A percentile compares a stretch with the other conserved stretches of the same genome.
phyloP scores from a whole-genome alignment of 2,329 filamentous ascomycete genomes.

The Cercospora berteroae region DNA sequence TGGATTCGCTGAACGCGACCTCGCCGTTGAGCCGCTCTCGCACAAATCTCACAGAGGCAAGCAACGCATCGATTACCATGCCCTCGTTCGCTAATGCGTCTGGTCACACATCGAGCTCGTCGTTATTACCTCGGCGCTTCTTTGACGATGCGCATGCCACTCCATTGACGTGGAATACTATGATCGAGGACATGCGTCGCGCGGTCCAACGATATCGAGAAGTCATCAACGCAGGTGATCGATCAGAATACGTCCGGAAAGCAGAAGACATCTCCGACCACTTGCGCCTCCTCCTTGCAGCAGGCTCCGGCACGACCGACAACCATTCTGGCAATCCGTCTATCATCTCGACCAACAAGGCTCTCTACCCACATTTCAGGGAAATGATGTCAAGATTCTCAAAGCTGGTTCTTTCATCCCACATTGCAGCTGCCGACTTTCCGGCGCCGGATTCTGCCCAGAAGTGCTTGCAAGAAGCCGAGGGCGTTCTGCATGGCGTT shows the following conservation, averaged over 20 bases:
- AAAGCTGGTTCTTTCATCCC: slow-evolving; percentile 96
- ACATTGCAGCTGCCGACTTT: slow-evolving; percentile 95
- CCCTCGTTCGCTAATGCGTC: slow-evolving; percentile 56
- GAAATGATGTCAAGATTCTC: slow-evolving; percentile 99
- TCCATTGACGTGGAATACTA: slow-evolving; percentile 80
- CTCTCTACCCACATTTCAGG: slow-evolving; percentile 91
- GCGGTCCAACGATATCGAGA: slow-evolving; percentile 88
- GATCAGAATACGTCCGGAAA: slow-evolving; percentile 85
- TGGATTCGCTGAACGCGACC: slow-evolving; percentile 79
- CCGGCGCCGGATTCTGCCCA: slow-evolving; percentile 89
- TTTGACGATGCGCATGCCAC: slow-evolving; percentile 83
- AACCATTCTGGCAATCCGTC: slow-evolving; percentile 98
- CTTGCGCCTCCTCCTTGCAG: slow-evolving; percentile 85
- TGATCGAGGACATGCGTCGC: slow-evolving; percentile 89
- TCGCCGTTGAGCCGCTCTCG: slow-evolving; percentile 60
- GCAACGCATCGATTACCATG: slow-evolving; percentile 53
- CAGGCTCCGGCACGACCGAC: slow-evolving; percentile 93
- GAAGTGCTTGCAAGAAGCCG: slow-evolving; percentile 96
- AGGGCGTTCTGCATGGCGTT: slow-evolving; percentile 88
- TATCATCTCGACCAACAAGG: slow-evolving; percentile 98
- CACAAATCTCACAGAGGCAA: slow-evolving; percentile 50
- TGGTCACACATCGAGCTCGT: slow-evolving; percentile 32
- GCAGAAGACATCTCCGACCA: slow-evolving; percentile 99
- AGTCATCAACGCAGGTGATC: slow-evolving; percentile 76
- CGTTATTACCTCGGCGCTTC: slow-evolving; percentile 72